Base-by-base conservation (phyloP, 164 flowering plant species). In the Cinnamomum chago region DNA sequence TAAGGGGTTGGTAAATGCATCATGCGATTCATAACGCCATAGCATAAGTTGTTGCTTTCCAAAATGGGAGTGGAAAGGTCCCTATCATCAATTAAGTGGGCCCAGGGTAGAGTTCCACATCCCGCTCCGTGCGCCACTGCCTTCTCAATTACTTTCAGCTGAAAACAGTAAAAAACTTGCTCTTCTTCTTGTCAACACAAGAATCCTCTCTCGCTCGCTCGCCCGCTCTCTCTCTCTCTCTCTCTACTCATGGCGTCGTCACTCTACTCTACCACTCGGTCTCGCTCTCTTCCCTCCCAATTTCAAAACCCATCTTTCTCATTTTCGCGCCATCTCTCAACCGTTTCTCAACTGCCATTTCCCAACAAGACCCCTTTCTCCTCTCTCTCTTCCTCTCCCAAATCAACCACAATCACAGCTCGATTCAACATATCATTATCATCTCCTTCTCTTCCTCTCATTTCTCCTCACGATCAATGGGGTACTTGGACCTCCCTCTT, bases 401-500 rank as follows among this genome's bases (percentile, higher is more conserved):
- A 33, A 6, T 20, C 62, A 6, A 10, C 47, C 64, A 40, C 18
- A 68, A 20, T 68, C 72, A 22, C n/a, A 23, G 47, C 58, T 20
- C 58, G n/a, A 15, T 50, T 70, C 72, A 70, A 23, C 58, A 50
- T 70, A 23, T 70, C 72, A 33, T 35, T 50, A 1, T 20, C 67
- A 30, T 30, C 35, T 30, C 35, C 35, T 30, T 30, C 35, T 30
- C 35, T 30, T 70, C 97, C 97, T 33, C 84, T 95, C 67, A 83
- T 92, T 69, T 89, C 93, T 47, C 90, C 97, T 1, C 79, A 84
- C 2, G 97, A 92, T 66, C 90, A 90, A 55, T 93, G 99, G 97
- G 99, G 97, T 71, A 92, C 80, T 50, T 93, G 97, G 97, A 87
- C 98, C 33, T 90, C 88, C 58, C 91, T 95, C 75, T 88, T 93